phyloP scores from a whole-genome alignment of 345 rosid genomes.

The Eucalyptus erythrocorys region DNA sequence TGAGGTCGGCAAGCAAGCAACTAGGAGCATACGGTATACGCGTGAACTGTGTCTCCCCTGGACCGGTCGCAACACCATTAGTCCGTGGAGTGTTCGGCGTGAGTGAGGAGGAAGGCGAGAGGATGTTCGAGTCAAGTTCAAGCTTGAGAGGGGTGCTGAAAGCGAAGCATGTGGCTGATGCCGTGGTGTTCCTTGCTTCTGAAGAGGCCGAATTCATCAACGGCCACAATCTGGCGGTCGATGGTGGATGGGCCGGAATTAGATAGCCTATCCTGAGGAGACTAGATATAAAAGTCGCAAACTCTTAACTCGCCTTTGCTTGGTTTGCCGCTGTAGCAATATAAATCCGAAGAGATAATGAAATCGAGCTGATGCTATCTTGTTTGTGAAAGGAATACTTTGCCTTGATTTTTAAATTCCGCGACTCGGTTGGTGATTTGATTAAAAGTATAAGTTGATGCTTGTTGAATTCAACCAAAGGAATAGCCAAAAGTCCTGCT shows the following conservation, averaged over 20 bases:
- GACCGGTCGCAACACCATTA: conserved; percentile 3
- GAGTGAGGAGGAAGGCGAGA: not conserved
- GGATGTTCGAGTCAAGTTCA: not conserved
- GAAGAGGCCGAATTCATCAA: not conserved
- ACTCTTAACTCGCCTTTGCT: not conserved
- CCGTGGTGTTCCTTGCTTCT: not conserved
- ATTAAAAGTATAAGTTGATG: not conserved
- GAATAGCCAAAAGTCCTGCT: not conserved
- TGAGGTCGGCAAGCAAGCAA: not conserved
- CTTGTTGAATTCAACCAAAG: not conserved
- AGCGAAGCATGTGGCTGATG: not conserved
- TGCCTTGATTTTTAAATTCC: not conserved
- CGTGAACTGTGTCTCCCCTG: not conserved
- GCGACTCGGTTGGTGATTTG: not conserved
- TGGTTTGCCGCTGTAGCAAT: not conserved
- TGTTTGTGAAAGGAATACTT: not conserved
- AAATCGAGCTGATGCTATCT: not conserved
- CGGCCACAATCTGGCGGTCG: not conserved
- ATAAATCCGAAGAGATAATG: not conserved
- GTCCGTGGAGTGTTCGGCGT: not conserved
- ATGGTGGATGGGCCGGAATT: not conserved
- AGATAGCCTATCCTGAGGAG: not conserved
- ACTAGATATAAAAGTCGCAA: not conserved
- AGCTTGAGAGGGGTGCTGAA: not conserved
- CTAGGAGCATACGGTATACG: not conserved